Percentiles rank a stretch among this genome's conserved stretches.
Conservation (phyloP, 345 rosid species). For the Stellera chamaejasme region DNA sequence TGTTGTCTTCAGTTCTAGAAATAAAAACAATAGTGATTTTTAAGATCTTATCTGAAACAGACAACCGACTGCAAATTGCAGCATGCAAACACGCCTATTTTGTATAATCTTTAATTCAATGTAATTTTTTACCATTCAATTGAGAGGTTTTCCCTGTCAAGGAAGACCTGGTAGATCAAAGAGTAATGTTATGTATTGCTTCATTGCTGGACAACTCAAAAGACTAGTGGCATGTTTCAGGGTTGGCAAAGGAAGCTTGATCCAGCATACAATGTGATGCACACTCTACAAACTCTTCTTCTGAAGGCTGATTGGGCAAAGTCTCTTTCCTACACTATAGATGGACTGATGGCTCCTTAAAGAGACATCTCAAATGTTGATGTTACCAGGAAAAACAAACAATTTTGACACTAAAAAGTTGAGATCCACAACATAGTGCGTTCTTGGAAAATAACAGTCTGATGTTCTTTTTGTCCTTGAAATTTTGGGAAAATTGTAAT, state of each 20-base stretch:
- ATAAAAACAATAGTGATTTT: too few species aligned
- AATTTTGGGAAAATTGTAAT: constrained; percentile 10
- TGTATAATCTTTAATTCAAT: not conserved
- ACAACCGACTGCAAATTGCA: not conserved
- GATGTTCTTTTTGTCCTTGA: constrained; percentile 2
- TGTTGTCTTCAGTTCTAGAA: too few species aligned
- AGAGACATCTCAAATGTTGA: not conserved
- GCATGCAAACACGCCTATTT: not conserved
- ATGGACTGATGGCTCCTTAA: constrained; percentile 87
- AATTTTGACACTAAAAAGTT: constrained; percentile 25
- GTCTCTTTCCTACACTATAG: constrained; percentile 89
- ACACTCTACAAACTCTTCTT: constrained; percentile 63
- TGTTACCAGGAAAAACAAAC: constrained; percentile 7
- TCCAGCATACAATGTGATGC: constrained; percentile 84
- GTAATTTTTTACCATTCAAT: not conserved
- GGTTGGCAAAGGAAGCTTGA: constrained; percentile 99
- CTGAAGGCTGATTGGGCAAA: constrained; percentile 90
- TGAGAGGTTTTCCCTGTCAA: not conserved
- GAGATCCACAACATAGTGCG: constrained; percentile 18
- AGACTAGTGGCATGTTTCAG: constrained; percentile 19
- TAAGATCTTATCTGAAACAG: too few species aligned
- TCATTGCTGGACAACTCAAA: too few species aligned
- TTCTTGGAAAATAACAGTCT: constrained; percentile 17
- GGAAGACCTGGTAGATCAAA: too few species aligned
- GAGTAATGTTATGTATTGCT: too few species aligned